Conservation (phyloP, 2,329 filamentous ascomycete genomes). For the Thielaviopsis populi region DNA sequence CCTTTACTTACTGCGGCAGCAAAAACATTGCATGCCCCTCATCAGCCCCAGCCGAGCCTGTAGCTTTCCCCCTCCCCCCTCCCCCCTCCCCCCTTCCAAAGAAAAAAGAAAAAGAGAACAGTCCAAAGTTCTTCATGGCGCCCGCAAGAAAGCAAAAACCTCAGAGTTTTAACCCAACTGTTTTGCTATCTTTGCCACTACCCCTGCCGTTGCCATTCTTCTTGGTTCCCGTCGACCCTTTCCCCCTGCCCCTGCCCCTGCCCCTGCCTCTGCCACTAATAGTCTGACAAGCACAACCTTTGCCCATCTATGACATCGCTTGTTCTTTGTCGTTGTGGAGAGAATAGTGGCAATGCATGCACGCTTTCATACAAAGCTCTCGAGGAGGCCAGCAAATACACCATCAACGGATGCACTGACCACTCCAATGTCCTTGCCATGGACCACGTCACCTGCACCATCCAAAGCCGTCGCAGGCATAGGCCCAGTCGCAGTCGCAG, state of each 20-base stretch:
- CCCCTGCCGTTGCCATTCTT: neutral
- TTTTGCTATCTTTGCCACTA: too few relatives aligned
- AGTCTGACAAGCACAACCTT: too few relatives aligned
- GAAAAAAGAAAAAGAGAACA: too few relatives aligned
- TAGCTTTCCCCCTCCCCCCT: neutral
- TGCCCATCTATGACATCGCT: too few relatives aligned
- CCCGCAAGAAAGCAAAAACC: neutral
- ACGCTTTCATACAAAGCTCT: neutral
- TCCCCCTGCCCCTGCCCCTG: neutral
- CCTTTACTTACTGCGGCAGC: neutral
- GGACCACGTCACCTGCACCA: neutral
- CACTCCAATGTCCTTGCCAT: neutral
- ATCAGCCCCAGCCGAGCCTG: neutral
- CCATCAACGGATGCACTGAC: neutral
- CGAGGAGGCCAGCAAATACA: neutral
- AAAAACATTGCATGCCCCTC: neutral
- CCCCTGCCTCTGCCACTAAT: neutral
- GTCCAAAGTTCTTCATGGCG: neutral
- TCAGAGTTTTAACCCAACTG: neutral
- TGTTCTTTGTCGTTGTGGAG: neutral
- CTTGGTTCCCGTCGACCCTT: too few relatives aligned
- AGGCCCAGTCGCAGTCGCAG: neutral
- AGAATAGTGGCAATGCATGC: too few relatives aligned
- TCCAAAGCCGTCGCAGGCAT: neutral
- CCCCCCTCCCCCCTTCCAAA: too few relatives aligned